Conservation (phyloP, 371 early-diverging fungal genomes). For the Mucor sp. region DNA sequence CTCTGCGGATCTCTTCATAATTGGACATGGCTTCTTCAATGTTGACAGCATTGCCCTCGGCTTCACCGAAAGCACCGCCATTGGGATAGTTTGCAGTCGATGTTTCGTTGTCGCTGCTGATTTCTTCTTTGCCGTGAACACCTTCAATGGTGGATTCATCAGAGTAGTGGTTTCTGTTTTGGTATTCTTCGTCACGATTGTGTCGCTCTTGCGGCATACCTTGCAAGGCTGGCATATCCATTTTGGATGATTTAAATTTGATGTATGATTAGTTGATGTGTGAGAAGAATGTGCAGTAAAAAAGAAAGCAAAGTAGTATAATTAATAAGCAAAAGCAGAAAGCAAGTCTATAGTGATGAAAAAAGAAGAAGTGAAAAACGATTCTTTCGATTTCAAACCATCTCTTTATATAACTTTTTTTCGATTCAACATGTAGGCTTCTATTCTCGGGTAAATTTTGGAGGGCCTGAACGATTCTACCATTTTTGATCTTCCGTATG, state of each 20-base stretch:
- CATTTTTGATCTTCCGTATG: constrained; percentile 6
- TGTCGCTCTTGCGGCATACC: constrained; percentile 12
- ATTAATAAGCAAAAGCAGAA: background rate
- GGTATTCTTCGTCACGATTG: constrained; percentile 21
- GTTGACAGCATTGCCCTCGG: constrained; percentile 48
- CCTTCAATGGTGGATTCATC: constrained; percentile 31
- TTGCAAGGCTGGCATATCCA: constrained; percentile 30
- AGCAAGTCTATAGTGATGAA: background rate
- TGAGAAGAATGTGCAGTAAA: background rate
- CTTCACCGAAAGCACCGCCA: constrained; percentile 44
- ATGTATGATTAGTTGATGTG: constrained; percentile 5
- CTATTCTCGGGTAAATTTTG: constrained; percentile 17
- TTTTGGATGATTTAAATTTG: constrained; percentile 16
- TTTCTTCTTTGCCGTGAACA: constrained; percentile 27
- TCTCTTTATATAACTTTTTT: constrained; percentile 6
- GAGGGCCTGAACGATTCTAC: constrained; percentile 26
- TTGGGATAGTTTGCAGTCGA: constrained; percentile 5
- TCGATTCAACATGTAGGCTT: background rate
- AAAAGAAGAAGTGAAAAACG: background rate
- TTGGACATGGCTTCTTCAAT: constrained; percentile 45
- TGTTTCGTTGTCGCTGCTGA: constrained; percentile 11
- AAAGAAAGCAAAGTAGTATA: background rate
- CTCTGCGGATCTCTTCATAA: constrained; percentile 51
- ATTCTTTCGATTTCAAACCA: background rate
- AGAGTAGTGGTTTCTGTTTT: constrained; percentile 15